phyloP scores from a whole-genome alignment of 441 rosid species.

The Corymbia calophylla region DNA sequence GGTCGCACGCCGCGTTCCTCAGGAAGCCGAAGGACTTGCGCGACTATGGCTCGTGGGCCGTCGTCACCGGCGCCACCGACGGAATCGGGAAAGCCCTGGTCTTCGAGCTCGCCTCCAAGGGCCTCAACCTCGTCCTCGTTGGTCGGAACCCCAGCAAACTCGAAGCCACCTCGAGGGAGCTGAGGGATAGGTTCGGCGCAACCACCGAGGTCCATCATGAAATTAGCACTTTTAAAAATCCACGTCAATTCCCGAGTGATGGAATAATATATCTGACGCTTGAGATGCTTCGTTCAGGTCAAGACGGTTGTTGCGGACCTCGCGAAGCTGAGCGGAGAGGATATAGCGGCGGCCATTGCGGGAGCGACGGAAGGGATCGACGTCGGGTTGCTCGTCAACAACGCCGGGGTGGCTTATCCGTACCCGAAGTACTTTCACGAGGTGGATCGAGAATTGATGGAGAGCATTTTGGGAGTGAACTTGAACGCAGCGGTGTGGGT shows the following conservation, averaged over 20 bases:
- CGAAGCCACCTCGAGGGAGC: constrained; percentile 1
- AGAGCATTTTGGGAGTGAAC: constrained; percentile 16
- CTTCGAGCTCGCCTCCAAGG: constrained; percentile 19
- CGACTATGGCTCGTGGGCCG: constrained; percentile 25
- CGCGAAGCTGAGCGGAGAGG: constrained; percentile 9
- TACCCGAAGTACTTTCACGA: constrained; percentile 17
- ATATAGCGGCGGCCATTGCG: constrained; percentile 5
- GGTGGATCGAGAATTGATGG: constrained; percentile 13
- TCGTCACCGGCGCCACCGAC: constrained; percentile 28
- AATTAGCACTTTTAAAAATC: neutral
- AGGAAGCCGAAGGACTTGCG: constrained; percentile 21
- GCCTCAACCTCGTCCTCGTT: constrained; percentile 22
- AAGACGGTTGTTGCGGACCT: constrained; percentile 15
- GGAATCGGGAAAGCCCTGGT: constrained; percentile 31
- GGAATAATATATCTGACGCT: neutral
- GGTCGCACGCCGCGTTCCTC: constrained; percentile 20
- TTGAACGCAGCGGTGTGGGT: constrained; percentile 15
- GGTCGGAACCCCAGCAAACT: constrained; percentile 26
- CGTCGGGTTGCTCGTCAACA: constrained; percentile 21
- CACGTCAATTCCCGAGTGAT: neutral
- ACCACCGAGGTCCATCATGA: neutral
- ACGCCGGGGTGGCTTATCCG: constrained; percentile 7
- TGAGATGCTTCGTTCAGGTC: neutral
- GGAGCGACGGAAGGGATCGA: constrained; percentile 16
- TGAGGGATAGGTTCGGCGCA: neutral